Evolutionary conservation across 2,329 filamentous ascomycete genomes (phyloP), one percentile per base, ranked within the genome.

Genomic region (Aspergillus melleus): DNA sequence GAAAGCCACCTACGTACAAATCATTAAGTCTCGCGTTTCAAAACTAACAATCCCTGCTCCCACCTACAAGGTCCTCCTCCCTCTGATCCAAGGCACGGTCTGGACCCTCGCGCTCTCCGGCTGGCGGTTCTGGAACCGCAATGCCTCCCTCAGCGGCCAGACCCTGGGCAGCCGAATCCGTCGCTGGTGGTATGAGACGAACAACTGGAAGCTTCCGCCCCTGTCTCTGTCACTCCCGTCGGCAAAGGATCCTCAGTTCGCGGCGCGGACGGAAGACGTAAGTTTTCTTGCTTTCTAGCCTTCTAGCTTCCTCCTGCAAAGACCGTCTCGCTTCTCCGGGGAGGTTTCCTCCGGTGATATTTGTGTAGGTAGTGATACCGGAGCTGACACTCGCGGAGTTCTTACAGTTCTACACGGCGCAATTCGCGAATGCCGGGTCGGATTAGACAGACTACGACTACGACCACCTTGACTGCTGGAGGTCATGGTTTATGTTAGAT

Each of bases 171-270:
- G 90, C 6, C 86, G 85, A 66, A 79, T 95, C 52, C 84, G 95
- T 68, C 83, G 92, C 66, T 98, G 94, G 95, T 99, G 95, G 94
- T 97, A 92, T 80, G 86, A 85, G 22, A 90, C 96, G 19, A 98
- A 98, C 72, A 92, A 96, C 70, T 98, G 95, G 95, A 82, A 84
- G 52, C 76, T 94, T 59, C 89, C 89, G 4, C 70, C 77, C 19
- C 46, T 29, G 26, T 70, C 77, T 22, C 46, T 29, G 26, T 70
- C 77, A 19, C 46, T 68, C 46, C 54, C 62, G n/a, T 67, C 68
- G 46, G 60, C 61, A n/a, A 66, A 65, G 59, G 62, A 70, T 58
- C 61, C 64, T n/a, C 72, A 72, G 57, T 57, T 79, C 49, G 74
- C 76, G 46, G 69, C 69, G 49, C 72, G 77, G 54, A 72, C 79